Evolutionary conservation across 441 rosid genomes (phyloP).

Genomic region (Eutrema salsugineum): DNA sequence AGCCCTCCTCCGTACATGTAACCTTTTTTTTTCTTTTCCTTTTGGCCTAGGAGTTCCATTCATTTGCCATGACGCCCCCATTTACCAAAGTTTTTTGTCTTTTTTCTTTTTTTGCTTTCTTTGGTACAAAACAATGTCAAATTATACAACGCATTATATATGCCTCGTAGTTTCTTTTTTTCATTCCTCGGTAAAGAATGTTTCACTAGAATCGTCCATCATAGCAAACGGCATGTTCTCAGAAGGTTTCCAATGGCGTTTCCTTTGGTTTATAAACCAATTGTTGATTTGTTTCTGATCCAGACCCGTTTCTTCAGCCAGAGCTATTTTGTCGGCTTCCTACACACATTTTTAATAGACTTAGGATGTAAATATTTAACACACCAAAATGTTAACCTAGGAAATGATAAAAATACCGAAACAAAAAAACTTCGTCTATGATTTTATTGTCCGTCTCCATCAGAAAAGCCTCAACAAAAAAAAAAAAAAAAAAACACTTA

Average conservation of each 20-base stretch:
- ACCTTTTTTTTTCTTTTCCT: neutral
- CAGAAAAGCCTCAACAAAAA: neutral
- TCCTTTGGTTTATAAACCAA: constrained; percentile 96
- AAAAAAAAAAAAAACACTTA: constrained; percentile 11
- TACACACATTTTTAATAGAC: constrained; percentile 15
- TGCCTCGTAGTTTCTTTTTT: neutral
- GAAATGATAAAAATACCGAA: neutral
- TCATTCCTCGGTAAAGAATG: constrained; percentile 60
- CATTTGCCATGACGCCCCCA: neutral
- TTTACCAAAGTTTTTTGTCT: neutral
- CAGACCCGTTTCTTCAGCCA: constrained; percentile 83
- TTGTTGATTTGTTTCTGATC: constrained; percentile 96
- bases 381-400: neutral
- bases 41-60: neutral
- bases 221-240: constrained; percentile 70
- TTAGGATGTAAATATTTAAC: neutral
- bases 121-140: constrained; percentile 1
- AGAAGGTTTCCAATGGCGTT: constrained; percentile 95
- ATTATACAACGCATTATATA: neutral
- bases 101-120: neutral
- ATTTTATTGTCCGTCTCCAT: neutral
- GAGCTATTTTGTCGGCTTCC: constrained; percentile 76
- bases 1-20: neutral
- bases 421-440: neutral
- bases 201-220: constrained; percentile 57